Conservation (phyloP, 148 eudicot genomes). For the Cornus controversa region DNA sequence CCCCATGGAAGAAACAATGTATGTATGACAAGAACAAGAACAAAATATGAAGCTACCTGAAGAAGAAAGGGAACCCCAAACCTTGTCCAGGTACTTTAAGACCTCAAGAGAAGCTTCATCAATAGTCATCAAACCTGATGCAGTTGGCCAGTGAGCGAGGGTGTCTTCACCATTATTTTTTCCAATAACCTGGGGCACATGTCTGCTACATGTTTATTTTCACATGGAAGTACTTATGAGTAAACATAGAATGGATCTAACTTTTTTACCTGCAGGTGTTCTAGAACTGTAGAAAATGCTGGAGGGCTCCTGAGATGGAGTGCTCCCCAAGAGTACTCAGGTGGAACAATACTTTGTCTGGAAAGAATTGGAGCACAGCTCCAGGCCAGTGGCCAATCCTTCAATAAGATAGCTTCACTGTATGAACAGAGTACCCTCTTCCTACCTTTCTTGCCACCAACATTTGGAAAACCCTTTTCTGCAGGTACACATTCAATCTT, state of each 20-base stretch:
- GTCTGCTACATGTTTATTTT: conserved; percentile 8
- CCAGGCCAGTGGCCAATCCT: conserved; percentile 99
- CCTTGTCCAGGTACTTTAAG: conserved; percentile 77
- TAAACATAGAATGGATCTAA: not conserved
- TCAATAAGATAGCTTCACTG: conserved; percentile 72
- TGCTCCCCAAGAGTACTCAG: conserved; percentile 95
- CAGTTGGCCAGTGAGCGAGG: conserved; percentile 94
- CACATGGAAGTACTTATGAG: not conserved
- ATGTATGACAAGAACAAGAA: not conserved
- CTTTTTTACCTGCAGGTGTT: conserved; percentile 68
- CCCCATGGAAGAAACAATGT: not conserved
- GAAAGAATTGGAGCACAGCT: conserved; percentile 83
- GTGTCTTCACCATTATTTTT: conserved; percentile 90
- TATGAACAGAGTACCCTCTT: conserved; percentile 88
- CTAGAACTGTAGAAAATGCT: conserved; percentile 59
- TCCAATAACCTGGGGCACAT: conserved; percentile 67
- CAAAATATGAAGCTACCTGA: conserved; percentile 52
- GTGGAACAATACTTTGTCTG: conserved; percentile 73
- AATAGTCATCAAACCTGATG: conserved; percentile 64
- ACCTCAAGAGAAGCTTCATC: conserved; percentile 89
- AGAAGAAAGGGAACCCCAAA: conserved; percentile 84
- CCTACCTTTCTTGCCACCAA: conserved; percentile 81
- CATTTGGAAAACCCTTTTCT: conserved; percentile 87
- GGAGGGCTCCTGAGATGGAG: conserved; percentile 89
- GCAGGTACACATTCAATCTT: conserved; percentile 90